phyloP scores from a whole-genome alignment of 2,329 filamentous ascomycete genomes.

The Verticillium tricorpus region DNA sequence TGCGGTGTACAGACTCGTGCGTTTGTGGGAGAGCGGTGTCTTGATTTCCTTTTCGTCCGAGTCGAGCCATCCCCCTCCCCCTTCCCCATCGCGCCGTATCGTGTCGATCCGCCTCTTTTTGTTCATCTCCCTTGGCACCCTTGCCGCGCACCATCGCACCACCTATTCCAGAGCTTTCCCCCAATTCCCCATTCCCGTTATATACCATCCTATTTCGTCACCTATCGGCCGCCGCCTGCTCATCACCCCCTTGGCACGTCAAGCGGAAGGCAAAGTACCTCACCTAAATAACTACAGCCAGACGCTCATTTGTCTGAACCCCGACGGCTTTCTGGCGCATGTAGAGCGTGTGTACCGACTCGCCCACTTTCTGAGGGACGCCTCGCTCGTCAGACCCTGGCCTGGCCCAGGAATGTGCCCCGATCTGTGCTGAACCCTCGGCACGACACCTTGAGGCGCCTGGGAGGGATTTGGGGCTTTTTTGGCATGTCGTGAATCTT shows the following conservation, averaged over 20 bases:
- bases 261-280: background rate
- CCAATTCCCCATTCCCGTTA: background rate
- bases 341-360: background rate
- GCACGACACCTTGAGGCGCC: background rate
- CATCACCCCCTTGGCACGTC: background rate
- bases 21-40: background rate
- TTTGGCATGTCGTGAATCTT: background rate
- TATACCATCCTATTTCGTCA: background rate
- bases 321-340: background rate
- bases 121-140: background rate
- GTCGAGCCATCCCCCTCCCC: background rate
- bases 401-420: background rate
- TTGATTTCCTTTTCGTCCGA: slow-evolving; percentile 1
- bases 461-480: background rate
- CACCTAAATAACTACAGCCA: background rate
- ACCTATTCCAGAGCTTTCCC: background rate
- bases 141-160: background rate
- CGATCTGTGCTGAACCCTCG: background rate
- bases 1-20: background rate
- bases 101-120: background rate
- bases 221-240: background rate
- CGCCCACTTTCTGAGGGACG: background rate
- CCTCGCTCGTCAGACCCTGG: background rate
- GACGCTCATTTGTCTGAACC: background rate
- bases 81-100: background rate